Base-by-base conservation (phyloP, 1,139 yeast genomes). In the Waltiozyma sp. region DNA sequence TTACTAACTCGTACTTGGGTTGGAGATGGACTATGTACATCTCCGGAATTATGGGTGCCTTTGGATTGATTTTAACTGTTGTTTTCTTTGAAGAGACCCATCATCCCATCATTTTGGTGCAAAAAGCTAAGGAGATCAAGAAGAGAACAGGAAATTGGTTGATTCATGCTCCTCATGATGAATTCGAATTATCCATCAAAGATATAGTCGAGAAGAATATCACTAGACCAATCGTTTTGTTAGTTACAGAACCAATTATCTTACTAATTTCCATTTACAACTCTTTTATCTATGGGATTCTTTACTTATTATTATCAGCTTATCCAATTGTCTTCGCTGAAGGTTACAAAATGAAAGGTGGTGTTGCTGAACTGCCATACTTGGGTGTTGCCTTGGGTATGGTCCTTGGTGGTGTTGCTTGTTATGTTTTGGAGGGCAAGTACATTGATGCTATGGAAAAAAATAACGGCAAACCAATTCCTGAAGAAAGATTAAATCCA, bases 1-100 rank as follows among this genome's bases (percentile, higher is more conserved):
- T 81, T 41, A 66, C 62, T 41, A 68, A 69, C 46, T 61, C 68
- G 47, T 63, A 70, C 53, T 68, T 85, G 28, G 80, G 84, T 23
- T 83, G 89, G 91, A 73, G 89, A 61, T 82, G 88, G 93, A 67
- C 80, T 23, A 75, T 73, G 54, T 83, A 83, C 65, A 62, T 82
- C 10, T 68, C 75, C 24, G 83, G 81, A 51, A 79, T 82, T 41
- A 57, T 80, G 53, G 71, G 80, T n/a, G 68, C 73, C 14, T 61
- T 67, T 13, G 66, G 69, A 39, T 60, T 68, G 19, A 53, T 70
- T 4, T 55, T 68, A 14, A 56, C 71, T 21, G 40, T 61, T 0
- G 37, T 77, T 3, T 72, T 76, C 38, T 74, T 72, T 38, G 78
- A 74, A 49, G 88, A 85, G 53, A 80, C 84, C 36, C 82, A 75